Conservation (phyloP, 164 flowering plant genomes). For the Chloranthus sessilifolius region DNA sequence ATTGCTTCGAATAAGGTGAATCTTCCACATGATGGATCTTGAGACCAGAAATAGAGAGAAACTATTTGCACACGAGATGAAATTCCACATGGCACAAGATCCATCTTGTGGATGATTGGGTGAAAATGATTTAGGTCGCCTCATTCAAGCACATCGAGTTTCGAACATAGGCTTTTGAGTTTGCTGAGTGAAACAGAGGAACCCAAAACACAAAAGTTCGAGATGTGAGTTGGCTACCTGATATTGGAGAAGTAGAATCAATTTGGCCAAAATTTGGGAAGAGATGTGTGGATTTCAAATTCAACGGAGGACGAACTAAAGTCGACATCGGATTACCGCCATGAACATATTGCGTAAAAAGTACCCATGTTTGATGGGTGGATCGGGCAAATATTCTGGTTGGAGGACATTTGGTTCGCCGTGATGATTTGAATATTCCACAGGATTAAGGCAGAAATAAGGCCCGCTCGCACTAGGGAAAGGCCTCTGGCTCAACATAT, state of each 20-base stretch:
- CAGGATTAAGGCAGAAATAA: constrained; percentile 16
- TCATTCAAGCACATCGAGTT: no score
- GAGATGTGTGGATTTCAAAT: neutral
- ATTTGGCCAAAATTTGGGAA: neutral
- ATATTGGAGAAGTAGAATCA: constrained; percentile 7
- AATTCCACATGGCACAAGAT: no score
- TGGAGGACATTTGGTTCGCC: constrained; percentile 1
- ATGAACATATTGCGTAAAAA: constrained; percentile 5
- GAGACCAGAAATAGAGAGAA: no score
- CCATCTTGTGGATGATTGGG: no score
- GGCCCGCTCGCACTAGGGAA: constrained; percentile 28
- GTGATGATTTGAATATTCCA: neutral
- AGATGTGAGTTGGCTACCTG: constrained; percentile 18
- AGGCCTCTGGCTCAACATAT: constrained; percentile 20
- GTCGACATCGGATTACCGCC: neutral
- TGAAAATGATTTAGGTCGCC: no score
- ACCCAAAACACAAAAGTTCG: no score
- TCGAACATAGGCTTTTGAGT: no score
- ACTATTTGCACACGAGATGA: no score
- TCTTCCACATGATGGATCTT: no score
- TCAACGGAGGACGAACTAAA: constrained; percentile 3
- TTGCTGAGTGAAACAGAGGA: no score
- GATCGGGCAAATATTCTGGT: constrained; percentile 5
- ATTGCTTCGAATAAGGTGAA: no score
- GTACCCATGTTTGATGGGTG: neutral